Conservation (phyloP, 306 rosid species). For the Hippophae tibetana region DNA sequence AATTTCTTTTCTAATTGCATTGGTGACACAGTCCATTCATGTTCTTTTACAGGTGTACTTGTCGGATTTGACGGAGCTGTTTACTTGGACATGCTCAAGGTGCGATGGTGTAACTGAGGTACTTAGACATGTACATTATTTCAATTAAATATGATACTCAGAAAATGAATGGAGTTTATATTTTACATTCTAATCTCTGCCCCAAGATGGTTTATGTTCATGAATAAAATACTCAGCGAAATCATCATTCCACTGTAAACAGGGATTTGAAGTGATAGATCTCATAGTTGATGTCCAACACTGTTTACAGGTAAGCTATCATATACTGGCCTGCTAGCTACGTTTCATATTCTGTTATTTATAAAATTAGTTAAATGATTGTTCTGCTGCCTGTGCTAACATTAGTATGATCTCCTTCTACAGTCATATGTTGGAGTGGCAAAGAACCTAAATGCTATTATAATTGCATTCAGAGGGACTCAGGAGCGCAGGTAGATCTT, state of each 20-base stretch:
- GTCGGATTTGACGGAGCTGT: constrained; percentile 73
- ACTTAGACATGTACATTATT: constrained; percentile 18
- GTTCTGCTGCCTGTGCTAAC: constrained; percentile 14
- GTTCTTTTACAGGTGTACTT: constrained; percentile 59
- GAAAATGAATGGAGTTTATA: no score
- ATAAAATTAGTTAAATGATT: not conserved
- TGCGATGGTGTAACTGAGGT: constrained; percentile 78
- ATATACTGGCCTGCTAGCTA: not conserved
- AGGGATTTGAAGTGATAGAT: constrained; percentile 95
- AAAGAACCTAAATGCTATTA: constrained; percentile 56
- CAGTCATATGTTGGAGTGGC: constrained; percentile 92
- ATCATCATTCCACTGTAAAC: constrained; percentile 27
- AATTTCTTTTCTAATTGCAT: constrained; percentile 4
- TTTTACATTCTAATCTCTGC: no score
- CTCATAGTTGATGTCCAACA: constrained; percentile 84
- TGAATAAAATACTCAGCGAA: constrained; percentile 5
- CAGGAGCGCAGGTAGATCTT: constrained; percentile 70
- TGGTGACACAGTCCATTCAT: not conserved
- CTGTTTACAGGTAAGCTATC: constrained; percentile 73
- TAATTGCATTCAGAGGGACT: constrained; percentile 96
- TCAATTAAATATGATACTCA: no score
- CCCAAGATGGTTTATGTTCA: no score
- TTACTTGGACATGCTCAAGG: constrained; percentile 85
- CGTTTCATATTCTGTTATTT: constrained; percentile 2
- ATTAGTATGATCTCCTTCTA: constrained; percentile 14